phyloP scores from a whole-genome alignment of 2,329 filamentous ascomycete genomes.

The Neocatenulostroma microsporum region DNA sequence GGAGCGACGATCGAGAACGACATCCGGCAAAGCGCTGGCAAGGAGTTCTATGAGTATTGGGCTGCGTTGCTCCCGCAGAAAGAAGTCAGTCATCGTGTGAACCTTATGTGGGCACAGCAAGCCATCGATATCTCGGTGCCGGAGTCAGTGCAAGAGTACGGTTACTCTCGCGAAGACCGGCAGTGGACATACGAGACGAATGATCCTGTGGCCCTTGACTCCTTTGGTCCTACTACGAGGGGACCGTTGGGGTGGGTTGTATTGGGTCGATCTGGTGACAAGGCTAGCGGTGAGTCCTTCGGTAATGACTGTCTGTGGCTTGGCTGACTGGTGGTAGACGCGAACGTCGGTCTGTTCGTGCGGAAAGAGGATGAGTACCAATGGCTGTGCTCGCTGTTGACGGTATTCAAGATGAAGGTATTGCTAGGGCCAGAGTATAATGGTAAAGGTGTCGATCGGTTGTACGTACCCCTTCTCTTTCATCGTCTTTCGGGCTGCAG shows the following conservation, averaged over 20 bases:
- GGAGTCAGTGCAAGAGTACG: slow-evolving; percentile 2
- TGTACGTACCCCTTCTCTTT: neutral
- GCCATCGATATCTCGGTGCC: slow-evolving; percentile 1
- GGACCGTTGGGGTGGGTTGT: slow-evolving; percentile 26
- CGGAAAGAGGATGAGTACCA: slow-evolving; percentile 17
- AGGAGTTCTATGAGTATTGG: slow-evolving; percentile 13
- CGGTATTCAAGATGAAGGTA: slow-evolving; percentile 9
- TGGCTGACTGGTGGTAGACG: neutral
- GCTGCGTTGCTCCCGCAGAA: slow-evolving; percentile 14
- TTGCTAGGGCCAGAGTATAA: slow-evolving; percentile 15
- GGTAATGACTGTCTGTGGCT: neutral
- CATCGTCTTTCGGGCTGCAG: too few species aligned
- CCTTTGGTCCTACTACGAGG: slow-evolving; percentile 26
- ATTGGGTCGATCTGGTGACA: slow-evolving; percentile 18
- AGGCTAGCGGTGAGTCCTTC: slow-evolving; percentile 9
- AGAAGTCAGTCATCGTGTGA: slow-evolving; percentile 6
- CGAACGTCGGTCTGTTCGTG: slow-evolving; percentile 31
- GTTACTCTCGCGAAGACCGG: slow-evolving; percentile 2
- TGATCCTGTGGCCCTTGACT: slow-evolving; percentile 14
- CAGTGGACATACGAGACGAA: slow-evolving; percentile 19
- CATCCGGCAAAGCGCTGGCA: slow-evolving; percentile 11
- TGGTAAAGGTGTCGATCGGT: slow-evolving; percentile 5
- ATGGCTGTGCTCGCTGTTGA: slow-evolving; percentile 16
- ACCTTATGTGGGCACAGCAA: slow-evolving; percentile 3
- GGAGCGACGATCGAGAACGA: slow-evolving; percentile 13